phyloP scores from a whole-genome alignment of 2,329 filamentous ascomycete species.

The Phyllosticta ampelicida region DNA sequence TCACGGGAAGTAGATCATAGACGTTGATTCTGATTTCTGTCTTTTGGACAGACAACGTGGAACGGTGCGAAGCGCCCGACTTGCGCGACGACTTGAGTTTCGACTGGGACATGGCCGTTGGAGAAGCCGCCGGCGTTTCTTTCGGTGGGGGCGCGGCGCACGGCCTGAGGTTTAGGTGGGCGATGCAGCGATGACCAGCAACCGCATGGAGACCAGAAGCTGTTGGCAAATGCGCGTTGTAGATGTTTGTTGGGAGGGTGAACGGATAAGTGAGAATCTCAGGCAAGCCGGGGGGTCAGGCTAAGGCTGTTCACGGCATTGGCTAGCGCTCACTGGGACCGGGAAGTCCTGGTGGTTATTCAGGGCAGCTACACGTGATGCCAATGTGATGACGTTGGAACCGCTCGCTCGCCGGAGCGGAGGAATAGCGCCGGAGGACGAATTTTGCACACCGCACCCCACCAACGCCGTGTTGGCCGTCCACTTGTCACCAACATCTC shows the following conservation, averaged over 20 bases:
- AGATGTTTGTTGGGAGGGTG: background rate
- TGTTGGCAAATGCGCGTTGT: background rate
- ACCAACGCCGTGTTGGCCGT: background rate
- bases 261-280: background rate
- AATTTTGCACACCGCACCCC: slow-evolving; percentile 5
- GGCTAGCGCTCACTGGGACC: slow-evolving; percentile 2
- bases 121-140: slow-evolving; percentile 2
- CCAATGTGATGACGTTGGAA: background rate
- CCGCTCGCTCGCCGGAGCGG: slow-evolving; percentile 2
- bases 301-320: slow-evolving; percentile 2
- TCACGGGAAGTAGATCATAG: slow-evolving; percentile 64
- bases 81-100: slow-evolving; percentile 18
- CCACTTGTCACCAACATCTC: background rate
- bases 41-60: slow-evolving; percentile 58
- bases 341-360: slow-evolving; percentile 8
- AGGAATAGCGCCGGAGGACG: slow-evolving; percentile 1
- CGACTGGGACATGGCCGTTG: slow-evolving; percentile 6
- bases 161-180: slow-evolving; percentile 5
- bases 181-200: background rate
- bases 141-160: slow-evolving; percentile 3
- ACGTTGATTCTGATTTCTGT: slow-evolving; percentile 67
- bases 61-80: slow-evolving; percentile 41
- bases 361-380: slow-evolving; percentile 3
- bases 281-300: background rate
- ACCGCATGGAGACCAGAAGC: background rate